Conservation (phyloP, 345 rosid species). For the Hibiscus tridactylites region DNA sequence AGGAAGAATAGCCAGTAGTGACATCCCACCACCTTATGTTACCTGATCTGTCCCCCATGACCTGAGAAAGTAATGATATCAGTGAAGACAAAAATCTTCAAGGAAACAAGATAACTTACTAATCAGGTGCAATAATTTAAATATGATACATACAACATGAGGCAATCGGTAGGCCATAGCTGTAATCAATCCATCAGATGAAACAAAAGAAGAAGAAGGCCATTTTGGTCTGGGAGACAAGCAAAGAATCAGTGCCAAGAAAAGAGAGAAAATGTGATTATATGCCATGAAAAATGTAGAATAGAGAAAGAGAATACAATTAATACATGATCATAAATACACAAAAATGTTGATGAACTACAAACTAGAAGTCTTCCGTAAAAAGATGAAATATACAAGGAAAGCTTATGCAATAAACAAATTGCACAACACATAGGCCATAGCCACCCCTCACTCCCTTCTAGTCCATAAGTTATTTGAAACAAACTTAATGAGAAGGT, state of each 20-base stretch:
- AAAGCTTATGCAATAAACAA: not conserved
- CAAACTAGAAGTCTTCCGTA: not conserved
- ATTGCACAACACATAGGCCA: not conserved
- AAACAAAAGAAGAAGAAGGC: constrained; percentile 94
- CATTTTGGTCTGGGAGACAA: constrained; percentile 81
- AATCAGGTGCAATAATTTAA: not conserved
- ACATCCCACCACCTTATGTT: constrained; percentile 99
- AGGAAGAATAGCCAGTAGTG: constrained; percentile 89
- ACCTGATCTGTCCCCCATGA: constrained; percentile 68
- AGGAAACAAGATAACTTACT: constrained; percentile 7
- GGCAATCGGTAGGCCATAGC: constrained; percentile 98
- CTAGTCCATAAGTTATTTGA: not conserved
- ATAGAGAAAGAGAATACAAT: not conserved
- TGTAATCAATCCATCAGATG: constrained; percentile 84
- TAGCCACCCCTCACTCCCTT: too few relatives aligned
- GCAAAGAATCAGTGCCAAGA: constrained; percentile 6
- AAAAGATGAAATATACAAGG: not conserved
- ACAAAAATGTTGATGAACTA: not conserved
- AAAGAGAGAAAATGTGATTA: not conserved
- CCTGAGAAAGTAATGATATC: constrained; percentile 33
- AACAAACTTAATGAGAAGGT: not conserved
- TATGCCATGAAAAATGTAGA: not conserved
- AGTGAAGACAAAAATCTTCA: constrained; percentile 11
- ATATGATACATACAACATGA: constrained; percentile 69
- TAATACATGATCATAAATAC: not conserved